A percentile compares a stretch with the other conserved stretches of the same genome.
phyloP scores from a whole-genome alignment of 176 grass and related monocot genomes.

The Lolium rigidum region DNA sequence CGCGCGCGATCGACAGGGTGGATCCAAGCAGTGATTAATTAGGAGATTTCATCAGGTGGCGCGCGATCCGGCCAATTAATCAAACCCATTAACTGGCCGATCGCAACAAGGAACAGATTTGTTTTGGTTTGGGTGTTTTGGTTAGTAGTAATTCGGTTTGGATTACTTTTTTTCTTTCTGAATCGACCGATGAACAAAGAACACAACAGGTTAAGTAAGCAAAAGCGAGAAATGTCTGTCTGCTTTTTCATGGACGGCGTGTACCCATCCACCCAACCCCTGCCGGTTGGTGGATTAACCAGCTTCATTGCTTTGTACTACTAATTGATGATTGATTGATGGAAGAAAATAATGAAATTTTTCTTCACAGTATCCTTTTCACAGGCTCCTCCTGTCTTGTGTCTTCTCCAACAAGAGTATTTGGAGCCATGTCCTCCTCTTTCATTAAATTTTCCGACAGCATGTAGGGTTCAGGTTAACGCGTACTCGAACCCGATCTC shows the following conservation, averaged over 20 bases:
- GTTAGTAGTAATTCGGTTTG: slow-evolving; percentile 35
- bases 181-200: slow-evolving; percentile 23
- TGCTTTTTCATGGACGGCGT: slow-evolving; percentile 64
- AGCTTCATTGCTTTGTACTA: slow-evolving; percentile 56
- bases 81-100: slow-evolving; percentile 8
- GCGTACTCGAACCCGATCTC: background rate
- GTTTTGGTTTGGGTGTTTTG: slow-evolving; percentile 34
- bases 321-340: slow-evolving; percentile 50
- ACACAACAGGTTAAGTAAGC: slow-evolving; percentile 32
- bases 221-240: slow-evolving; percentile 48
- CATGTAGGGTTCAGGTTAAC: background rate
- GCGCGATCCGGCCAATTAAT: slow-evolving; percentile 37
- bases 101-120: slow-evolving; percentile 12
- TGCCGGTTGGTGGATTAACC: slow-evolving; percentile 52
- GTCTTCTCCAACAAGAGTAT: slow-evolving; percentile 34
- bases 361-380: background rate
- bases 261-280: slow-evolving; percentile 60
- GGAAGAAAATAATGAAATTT: slow-evolving; percentile 44
- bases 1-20: background rate
- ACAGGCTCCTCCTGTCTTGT: background rate
- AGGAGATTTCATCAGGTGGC: slow-evolving; percentile 41
- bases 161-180: slow-evolving; percentile 22
- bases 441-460: background rate
- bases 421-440: slow-evolving; percentile 20
- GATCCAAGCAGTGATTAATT: background rate